Percentiles rank a stretch among this genome's conserved stretches.
Evolutionary conservation across 306 rosid genomes (phyloP).

Genomic region (Cucurbita ficifolia): DNA sequence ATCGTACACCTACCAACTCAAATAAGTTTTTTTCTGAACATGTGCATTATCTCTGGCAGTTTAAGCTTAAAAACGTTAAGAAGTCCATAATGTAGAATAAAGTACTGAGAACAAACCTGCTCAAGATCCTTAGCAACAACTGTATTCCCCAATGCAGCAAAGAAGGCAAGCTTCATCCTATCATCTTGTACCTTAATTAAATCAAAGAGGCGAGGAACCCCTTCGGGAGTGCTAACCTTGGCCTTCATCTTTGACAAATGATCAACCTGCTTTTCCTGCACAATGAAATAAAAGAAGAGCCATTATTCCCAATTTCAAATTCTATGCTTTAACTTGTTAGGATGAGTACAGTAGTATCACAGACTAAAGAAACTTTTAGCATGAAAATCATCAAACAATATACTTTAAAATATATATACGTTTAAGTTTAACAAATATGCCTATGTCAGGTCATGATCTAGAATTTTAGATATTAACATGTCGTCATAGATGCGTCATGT

Average conservation of each 20-base stretch:
- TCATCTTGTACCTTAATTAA: constrained; percentile 67
- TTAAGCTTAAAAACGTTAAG: background rate
- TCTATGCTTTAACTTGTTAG: background rate
- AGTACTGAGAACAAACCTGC: constrained; percentile 42
- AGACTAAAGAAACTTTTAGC: background rate
- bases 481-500: background rate
- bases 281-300: constrained; percentile 4
- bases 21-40: background rate
- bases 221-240: constrained; percentile 61
- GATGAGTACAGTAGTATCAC: background rate
- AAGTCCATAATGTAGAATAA: background rate
- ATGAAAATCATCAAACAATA: background rate
- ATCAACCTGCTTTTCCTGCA: constrained; percentile 76
- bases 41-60: background rate
- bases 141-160: constrained; percentile 55
- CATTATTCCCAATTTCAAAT: background rate
- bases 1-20: background rate
- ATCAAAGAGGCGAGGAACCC: constrained; percentile 86
- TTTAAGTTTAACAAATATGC: background rate
- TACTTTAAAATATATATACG: background rate
- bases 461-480: background rate
- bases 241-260: constrained; percentile 45
- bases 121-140: constrained; percentile 80
- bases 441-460: background rate
- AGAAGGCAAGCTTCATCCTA: constrained; percentile 88